A percentile compares a stretch with the other conserved stretches of the same genome.
Conservation (phyloP, 2,329 filamentous ascomycete genomes). For the Penicillium brasilianum region DNA sequence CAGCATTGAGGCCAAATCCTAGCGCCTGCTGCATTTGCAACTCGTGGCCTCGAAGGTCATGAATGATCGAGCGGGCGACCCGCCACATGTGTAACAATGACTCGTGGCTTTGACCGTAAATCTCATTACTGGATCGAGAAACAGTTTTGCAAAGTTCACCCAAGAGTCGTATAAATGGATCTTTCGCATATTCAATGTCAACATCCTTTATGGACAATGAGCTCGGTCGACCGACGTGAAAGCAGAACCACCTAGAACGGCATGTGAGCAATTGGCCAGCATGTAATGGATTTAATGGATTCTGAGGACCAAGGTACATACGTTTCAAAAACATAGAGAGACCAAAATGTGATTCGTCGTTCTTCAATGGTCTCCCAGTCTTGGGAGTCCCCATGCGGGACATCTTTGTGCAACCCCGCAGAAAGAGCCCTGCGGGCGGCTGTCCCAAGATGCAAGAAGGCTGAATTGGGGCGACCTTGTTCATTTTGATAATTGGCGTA, state of each 20-base stretch:
- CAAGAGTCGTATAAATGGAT: constrained; percentile 47
- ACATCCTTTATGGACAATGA: constrained; percentile 47
- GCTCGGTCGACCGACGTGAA: constrained; percentile 50
- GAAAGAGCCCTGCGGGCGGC: constrained; percentile 52
- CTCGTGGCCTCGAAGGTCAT: constrained; percentile 39
- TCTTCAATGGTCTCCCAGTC: constrained; percentile 43
- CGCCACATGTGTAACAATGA: constrained; percentile 46
- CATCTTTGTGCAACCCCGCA: constrained; percentile 52
- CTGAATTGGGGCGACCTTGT: constrained; percentile 51
- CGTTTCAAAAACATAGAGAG: constrained; percentile 53
- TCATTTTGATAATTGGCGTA: constrained; percentile 54
- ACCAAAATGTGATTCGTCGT: constrained; percentile 47
- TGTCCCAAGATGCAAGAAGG: constrained; percentile 48
- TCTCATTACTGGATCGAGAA: constrained; percentile 47
- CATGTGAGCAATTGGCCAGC: background rate
- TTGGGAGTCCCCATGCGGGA: constrained; percentile 38
- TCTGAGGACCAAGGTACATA: constrained; percentile 26
- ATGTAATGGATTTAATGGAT: too few relatives aligned
- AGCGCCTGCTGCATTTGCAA: constrained; percentile 34
- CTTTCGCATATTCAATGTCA: constrained; percentile 44
- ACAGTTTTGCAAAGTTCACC: constrained; percentile 47
- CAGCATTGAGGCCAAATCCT: constrained; percentile 44
- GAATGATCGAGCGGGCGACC: constrained; percentile 39
- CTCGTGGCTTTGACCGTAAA: constrained; percentile 50
- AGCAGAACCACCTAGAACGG: constrained; percentile 49